Evolutionary conservation across 768 basidiomycete genomes (phyloP).

Genomic region (Xerocomellus dryophilus): DNA sequence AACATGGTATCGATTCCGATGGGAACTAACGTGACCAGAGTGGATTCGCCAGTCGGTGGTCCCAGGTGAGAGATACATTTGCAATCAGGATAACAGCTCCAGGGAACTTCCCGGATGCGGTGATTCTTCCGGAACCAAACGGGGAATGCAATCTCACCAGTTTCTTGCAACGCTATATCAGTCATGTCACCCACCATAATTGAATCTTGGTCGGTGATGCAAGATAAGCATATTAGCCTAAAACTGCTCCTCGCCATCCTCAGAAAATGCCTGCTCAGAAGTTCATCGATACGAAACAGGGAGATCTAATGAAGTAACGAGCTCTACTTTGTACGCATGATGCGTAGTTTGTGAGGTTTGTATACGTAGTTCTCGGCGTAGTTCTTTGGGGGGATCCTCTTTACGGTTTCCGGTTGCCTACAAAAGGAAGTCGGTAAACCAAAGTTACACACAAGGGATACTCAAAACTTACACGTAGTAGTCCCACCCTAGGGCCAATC

Average conservation of each 20-base stretch:
- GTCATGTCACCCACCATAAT: neutral
- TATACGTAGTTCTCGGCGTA: conserved; percentile 92
- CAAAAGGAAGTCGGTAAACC: conserved; percentile 3
- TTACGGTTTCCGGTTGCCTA: conserved; percentile 58
- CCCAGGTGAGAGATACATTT: neutral
- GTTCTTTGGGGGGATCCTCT: conserved; percentile 79
- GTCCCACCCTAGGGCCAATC: conserved; percentile 70
- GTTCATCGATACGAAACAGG: neutral
- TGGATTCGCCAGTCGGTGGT: neutral
- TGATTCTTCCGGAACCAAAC: neutral
- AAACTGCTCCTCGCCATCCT: neutral
- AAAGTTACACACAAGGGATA: neutral
- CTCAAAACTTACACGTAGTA: conserved; percentile 74
- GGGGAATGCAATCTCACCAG: neutral
- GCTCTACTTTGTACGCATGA: conserved; percentile 86
- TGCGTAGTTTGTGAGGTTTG: conserved; percentile 72
- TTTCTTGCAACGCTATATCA: neutral
- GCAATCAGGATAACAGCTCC: neutral
- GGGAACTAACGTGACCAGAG: neutral
- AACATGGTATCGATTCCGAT: neutral
- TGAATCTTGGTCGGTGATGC: neutral
- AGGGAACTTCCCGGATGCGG: neutral
- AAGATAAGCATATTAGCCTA: neutral
- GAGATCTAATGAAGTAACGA: conserved; percentile 4
- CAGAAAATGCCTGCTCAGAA: neutral